A percentile compares a stretch with the other conserved stretches of the same genome.
Evolutionary conservation across 345 rosid species (phyloP).

Genomic region (Aethionema arabicum): DNA sequence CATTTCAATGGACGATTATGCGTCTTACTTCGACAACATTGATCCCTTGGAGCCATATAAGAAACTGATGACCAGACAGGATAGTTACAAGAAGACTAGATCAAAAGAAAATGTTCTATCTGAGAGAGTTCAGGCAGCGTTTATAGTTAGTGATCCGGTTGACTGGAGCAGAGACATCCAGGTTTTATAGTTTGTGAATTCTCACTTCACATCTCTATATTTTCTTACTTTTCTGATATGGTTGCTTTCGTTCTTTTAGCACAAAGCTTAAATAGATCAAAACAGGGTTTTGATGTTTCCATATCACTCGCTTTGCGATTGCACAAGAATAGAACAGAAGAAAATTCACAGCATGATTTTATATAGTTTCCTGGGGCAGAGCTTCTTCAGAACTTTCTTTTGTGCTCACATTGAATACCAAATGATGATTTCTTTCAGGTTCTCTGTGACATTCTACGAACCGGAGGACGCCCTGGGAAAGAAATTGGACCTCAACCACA

Average conservation of each 20-base stretch:
- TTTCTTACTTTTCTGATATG: background rate
- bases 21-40: constrained; percentile 69
- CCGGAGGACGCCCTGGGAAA: constrained; percentile 85
- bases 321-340: background rate
- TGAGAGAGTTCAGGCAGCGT: constrained; percentile 75
- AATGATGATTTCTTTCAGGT: constrained; percentile 47
- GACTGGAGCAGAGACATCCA: constrained; percentile 96
- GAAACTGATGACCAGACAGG: constrained; percentile 48
- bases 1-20: constrained; percentile 76
- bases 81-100: constrained; percentile 30
- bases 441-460: constrained; percentile 80
- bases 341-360: background rate
- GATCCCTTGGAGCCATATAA: constrained; percentile 79
- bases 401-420: background rate
- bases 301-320: background rate
- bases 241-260: background rate
- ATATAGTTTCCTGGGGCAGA: background rate
- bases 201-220: background rate
- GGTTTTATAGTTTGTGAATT: constrained; percentile 37
- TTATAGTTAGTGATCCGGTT: constrained; percentile 82
- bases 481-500: constrained; percentile 59
- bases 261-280: background rate
- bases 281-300: background rate
- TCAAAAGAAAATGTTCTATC: constrained; percentile 37
- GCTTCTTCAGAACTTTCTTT: background rate